Evolutionary conservation across 163 green algal genomes (phyloP), one percentile per base, ranked within the genome.

Genomic region (Scenedesmus sp.): DNA sequence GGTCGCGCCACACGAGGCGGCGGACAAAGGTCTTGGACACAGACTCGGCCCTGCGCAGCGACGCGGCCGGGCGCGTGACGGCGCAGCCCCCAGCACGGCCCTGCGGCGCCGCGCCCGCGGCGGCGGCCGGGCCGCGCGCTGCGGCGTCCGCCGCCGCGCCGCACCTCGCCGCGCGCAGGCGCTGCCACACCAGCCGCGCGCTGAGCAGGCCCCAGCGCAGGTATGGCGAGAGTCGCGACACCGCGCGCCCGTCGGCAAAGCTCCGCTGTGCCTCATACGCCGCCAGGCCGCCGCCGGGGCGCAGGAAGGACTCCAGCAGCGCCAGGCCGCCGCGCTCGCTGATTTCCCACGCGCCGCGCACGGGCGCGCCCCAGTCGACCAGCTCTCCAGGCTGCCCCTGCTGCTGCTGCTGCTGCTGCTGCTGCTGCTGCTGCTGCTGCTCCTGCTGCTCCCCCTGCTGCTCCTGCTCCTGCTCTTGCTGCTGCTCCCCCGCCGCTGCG

Each of bases 1-100:
- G 80, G 63, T 96, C 92, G 0, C 92, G 72, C 88, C 90, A 94
- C 9, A 91, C 64, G 33, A 95, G 77, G 14, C 92, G 88, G 36
- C 89, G 70, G 77, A 80, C 84, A 72, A 93, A 93, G 7, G 88
- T 93, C 67, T 92, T 92, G 65, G 85, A 92, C 15, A 90, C 50
- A 1, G 34, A n/a, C 47, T 81, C 63, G 34, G 67, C 73, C 36
- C 80, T 80, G 20, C 31, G n/a, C n/a, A n/a, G n/a, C n/a, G n/a
- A n/a, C n/a, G n/a, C n/a, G n/a, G n/a, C n/a, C n/a, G n/a, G n/a
- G n/a, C n/a, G n/a, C n/a, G n/a, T n/a, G n/a, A n/a, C n/a, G n/a
- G n/a, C n/a, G n/a, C n/a, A n/a, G n/a, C n/a, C n/a, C n/a, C n/a
- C n/a, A n/a, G n/a, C n/a, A n/a, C n/a, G n/a, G n/a, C n/a, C n/a